Evolutionary conservation across 495 filamentous ascomycete species (phyloP), one percentile per base, ranked within the genome.

Genomic region (Hypoxylon rickii): DNA sequence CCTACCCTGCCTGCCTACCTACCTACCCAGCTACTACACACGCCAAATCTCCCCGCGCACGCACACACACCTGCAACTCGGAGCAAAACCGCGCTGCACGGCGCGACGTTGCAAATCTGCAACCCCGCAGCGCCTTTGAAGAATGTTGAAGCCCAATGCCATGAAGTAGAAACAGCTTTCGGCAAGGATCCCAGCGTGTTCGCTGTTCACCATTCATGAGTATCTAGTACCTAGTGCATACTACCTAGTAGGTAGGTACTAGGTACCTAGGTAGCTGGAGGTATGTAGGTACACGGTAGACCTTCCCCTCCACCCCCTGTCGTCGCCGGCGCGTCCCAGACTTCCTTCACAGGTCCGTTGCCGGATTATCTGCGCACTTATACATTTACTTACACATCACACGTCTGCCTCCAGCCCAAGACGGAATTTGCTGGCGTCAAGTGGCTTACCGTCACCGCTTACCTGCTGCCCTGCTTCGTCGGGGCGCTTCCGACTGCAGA

Each of bases 301-400:
- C 24, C 10, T 29, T 29, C 24, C 24, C 10, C 10, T 4, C 15
- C 7, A 4, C 37, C 43, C 52, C 51, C 58, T 43, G 44, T 39
- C 26, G 47, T 62, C 51, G 58, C 51, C 41, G 58, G 58, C 58
- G 58, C 58, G 33, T 61, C 58, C 18, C 58, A 26, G 58, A 33
- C 45, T 51, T 36, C 22, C 36, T 42, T 50, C 34, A 50, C 58
- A 55, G 58, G 45, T 31, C 45, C 42, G 45, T 39, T 55, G 58
- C 58, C 45, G 41, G 31, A 32, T 55, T 33, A 44, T 34, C 21
- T 60, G 45, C 41, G 20, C 19, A 32, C 19, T 31, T 34, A 45
- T 50, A 10, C 24, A 10, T 29, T 4, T 29, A 10, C 24, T 4
- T 29, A 29, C 10, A 10, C 10, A 29, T 29, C 10, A 29, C 10